phyloP scores from a whole-genome alignment of 169 alveolate genomes.

The Plasmodium cynomolgi region DNA sequence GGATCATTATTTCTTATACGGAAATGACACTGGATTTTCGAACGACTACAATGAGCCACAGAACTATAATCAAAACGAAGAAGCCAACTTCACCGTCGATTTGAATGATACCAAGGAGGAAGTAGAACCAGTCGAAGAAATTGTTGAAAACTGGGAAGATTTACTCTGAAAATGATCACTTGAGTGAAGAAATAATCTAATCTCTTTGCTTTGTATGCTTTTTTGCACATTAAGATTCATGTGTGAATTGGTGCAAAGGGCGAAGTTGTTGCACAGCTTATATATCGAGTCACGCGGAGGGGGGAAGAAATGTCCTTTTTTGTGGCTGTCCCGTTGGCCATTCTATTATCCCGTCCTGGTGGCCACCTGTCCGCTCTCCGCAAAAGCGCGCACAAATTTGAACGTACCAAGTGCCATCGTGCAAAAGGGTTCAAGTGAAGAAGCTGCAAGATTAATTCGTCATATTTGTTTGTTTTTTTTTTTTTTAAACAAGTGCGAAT shows the following conservation, averaged over 20 bases:
- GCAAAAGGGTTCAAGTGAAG: not conserved
- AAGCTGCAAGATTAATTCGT: not conserved
- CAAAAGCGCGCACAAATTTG: not conserved
- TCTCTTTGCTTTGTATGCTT: not conserved
- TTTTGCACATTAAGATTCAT: not conserved
- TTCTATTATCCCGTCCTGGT: not conserved
- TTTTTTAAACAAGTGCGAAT: not conserved
- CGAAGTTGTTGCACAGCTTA: not conserved
- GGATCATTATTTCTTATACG: slow-evolving; percentile 35
- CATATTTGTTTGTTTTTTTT: not conserved
- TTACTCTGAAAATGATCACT: slow-evolving; percentile 6
- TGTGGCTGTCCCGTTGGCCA: not conserved
- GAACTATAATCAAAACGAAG: slow-evolving; percentile 18
- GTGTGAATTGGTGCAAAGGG: not conserved
- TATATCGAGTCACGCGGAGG: not conserved
- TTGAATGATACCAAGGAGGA: slow-evolving; percentile 12
- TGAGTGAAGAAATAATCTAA: not conserved
- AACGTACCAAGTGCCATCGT: not conserved
- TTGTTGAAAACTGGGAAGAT: slow-evolving; percentile 76
- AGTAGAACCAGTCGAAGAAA: slow-evolving; percentile 54
- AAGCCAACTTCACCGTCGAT: not conserved
- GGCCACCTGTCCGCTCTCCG: not conserved
- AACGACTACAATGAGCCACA: slow-evolving; percentile 51
- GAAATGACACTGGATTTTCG: slow-evolving; percentile 61
- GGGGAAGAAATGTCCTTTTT: not conserved